These are phyloP conservation scores for grape (Vitis vinifera) DNA, from an alignment of 164 flowering plant genomes.

Conservation along the genomic window ASM3070453v1 NC_081811.1:6922001-6922500, in stretches of 20 bases:
- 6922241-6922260: conserved; percentile 81
- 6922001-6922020: conserved; percentile 70
- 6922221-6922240: conserved; percentile 86
- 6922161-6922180: conserved; percentile 78
- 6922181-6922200: conserved; percentile 98
- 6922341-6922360: conserved; percentile 90
- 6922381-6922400: conserved; percentile 97
- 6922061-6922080: conserved; percentile 86
- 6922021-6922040: conserved; percentile 90
- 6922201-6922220: conserved; percentile 90
- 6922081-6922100: conserved; percentile 93
- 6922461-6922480: conserved; percentile 98
- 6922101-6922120: conserved; percentile 99
- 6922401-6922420: conserved; percentile 78
- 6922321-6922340: conserved; percentile 96
- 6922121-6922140: conserved; percentile 99
- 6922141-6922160: conserved; percentile 93
- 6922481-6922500: conserved; percentile 73
- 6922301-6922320: conserved; percentile 93
- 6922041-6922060: conserved; percentile 93
- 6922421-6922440: conserved; percentile 43
- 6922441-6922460: conserved; percentile 62
- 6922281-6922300: conserved; percentile 88
- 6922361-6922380: conserved; percentile 99
- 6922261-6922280: conserved; percentile 96